phyloP scores from a whole-genome alignment of 2,329 filamentous ascomycete species.

The Sclerotinia subarctica region DNA sequence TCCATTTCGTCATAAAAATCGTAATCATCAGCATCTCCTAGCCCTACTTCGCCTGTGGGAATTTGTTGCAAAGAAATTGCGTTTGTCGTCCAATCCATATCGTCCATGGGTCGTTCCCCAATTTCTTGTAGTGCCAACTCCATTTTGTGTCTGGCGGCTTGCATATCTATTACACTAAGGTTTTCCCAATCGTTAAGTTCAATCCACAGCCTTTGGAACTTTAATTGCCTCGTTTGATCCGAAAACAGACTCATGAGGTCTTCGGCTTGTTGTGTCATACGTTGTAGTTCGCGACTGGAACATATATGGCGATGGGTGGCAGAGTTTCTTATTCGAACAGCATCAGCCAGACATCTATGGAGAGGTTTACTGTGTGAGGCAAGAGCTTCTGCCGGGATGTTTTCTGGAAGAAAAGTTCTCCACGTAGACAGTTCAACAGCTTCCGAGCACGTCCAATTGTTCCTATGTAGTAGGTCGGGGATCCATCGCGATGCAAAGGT shows the following conservation, averaged over 20 bases:
- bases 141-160: conserved; percentile 29
- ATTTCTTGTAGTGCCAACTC: conserved; percentile 33
- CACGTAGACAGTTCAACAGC: conserved; percentile 36
- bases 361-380: conserved; percentile 26
- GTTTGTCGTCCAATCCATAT: conserved; percentile 40
- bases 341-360: conserved; percentile 29
- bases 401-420: conserved; percentile 30
- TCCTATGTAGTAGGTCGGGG: conserved; percentile 28
- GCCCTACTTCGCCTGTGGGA: conserved; percentile 2
- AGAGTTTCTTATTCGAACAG: conserved; percentile 35
- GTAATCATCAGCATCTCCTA: conserved; percentile 17
- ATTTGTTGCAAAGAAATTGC: conserved; percentile 33
- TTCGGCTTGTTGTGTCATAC: conserved; percentile 33
- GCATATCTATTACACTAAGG: conserved; percentile 21
- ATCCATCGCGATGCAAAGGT: conserved; percentile 36
- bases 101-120: conserved; percentile 34
- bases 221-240: conserved; percentile 31
- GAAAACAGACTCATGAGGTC: conserved; percentile 36
- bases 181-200: conserved; percentile 34
- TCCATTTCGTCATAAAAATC: conserved; percentile 33
- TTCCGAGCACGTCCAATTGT: conserved; percentile 35
- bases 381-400: conserved; percentile 30
- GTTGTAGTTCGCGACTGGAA: conserved; percentile 32
- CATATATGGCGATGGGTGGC: conserved; percentile 37
- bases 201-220: conserved; percentile 30